Evolutionary conservation across 2,329 filamentous ascomycete species (phyloP).

Genomic region (Colletotrichum karsti): DNA sequence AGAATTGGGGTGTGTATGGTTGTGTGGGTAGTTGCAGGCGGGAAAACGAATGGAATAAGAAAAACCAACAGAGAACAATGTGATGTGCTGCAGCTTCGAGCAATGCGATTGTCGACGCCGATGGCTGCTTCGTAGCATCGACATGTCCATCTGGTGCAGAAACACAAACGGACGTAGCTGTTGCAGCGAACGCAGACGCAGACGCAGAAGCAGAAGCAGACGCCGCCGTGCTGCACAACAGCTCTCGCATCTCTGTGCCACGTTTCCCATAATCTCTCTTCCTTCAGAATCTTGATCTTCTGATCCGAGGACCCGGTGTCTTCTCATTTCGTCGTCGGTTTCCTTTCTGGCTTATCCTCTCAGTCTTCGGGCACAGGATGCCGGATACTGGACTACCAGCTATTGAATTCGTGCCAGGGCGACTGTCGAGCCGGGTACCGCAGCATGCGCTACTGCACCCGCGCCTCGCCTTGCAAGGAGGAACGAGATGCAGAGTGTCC

Average conservation of each 20-base stretch:
- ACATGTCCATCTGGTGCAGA: constrained; percentile 15
- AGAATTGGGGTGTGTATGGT: not conserved
- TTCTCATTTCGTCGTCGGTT: not conserved
- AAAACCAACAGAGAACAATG: constrained; percentile 13
- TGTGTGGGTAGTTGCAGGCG: constrained; percentile 24
- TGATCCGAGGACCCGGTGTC: no score
- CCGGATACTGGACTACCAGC: not conserved
- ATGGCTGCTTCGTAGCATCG: constrained; percentile 7
- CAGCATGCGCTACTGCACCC: not conserved
- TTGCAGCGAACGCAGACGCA: not conserved
- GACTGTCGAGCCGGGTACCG: not conserved
- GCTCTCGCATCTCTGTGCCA: not conserved
- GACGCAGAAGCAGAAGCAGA: not conserved
- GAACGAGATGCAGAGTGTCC: constrained; percentile 5
- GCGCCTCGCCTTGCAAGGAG: constrained; percentile 8
- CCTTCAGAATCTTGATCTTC: no score
- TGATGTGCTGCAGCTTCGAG: not conserved
- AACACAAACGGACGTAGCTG: no score
- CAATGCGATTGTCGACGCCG: constrained; percentile 8
- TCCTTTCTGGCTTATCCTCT: not conserved
- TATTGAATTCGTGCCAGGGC: not conserved
- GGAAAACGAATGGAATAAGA: constrained; percentile 2
- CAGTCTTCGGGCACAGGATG: not conserved
- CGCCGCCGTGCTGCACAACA: not conserved
- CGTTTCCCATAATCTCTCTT: no score